A percentile compares a stretch with the other conserved stretches of the same genome.
phyloP scores from a whole-genome alignment of 2,329 filamentous ascomycete genomes.

The Pseudogymnoascus sp. region DNA sequence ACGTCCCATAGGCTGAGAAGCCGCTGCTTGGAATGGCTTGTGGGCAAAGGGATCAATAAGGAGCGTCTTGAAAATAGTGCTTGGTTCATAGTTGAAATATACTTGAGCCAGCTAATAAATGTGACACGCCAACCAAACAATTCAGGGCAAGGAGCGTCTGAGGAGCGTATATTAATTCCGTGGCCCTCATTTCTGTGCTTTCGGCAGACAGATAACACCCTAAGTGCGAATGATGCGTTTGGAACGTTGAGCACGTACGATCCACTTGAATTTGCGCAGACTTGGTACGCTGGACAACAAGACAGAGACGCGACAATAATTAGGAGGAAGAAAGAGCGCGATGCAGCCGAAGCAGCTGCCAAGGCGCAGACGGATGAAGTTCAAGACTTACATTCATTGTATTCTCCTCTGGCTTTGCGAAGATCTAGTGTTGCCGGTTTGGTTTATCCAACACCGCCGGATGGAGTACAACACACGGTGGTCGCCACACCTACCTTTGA shows the following conservation, averaged over 20 bases:
- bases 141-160: background rate
- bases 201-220: conserved; percentile 16
- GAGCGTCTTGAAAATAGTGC: conserved; percentile 24
- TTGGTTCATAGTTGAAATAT: conserved; percentile 28
- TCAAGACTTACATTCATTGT: conserved; percentile 35
- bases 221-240: background rate
- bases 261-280: conserved; percentile 31
- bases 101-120: background rate
- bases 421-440: conserved; percentile 43
- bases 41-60: conserved; percentile 24
- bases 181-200: conserved; percentile 30
- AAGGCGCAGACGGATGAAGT: conserved; percentile 38
- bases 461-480: conserved; percentile 47
- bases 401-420: conserved; percentile 44
- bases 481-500: conserved; percentile 50
- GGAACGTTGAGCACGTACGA: conserved; percentile 17
- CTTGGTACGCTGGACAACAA: conserved; percentile 29
- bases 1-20: background rate
- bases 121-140: no score
- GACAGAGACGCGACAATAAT: conserved; percentile 37
- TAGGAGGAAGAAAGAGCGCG: conserved; percentile 44
- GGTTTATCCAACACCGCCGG: conserved; percentile 65
- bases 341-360: conserved; percentile 29
- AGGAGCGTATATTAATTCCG: conserved; percentile 24
- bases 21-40: conserved; percentile 28